Conservation (phyloP, 768 basidiomycete species). For the Paxillus ammoniavirescens region DNA sequence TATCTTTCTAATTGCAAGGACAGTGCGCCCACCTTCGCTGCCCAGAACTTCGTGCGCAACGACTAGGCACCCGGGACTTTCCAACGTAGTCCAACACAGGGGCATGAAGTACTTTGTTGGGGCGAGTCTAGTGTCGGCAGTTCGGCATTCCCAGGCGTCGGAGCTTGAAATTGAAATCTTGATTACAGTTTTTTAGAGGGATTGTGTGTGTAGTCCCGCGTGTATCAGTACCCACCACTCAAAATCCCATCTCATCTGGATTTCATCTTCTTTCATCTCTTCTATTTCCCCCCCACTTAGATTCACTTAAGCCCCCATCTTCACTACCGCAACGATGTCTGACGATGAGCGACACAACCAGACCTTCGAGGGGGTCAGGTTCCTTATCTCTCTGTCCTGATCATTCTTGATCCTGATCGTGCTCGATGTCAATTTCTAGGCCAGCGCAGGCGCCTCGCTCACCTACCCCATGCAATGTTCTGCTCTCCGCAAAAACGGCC, state of each 20-base stretch:
- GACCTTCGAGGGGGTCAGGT: conserved; percentile 74
- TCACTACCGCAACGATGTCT: conserved; percentile 56
- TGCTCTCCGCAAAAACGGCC: conserved; percentile 88
- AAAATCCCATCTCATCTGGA: conserved; percentile 24
- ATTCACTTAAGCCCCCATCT: conserved; percentile 16
- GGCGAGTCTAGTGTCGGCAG: conserved; percentile 4
- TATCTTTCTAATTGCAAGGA: too few species aligned
- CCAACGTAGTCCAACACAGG: too few species aligned
- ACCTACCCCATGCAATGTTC: conserved; percentile 95
- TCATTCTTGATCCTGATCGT: conserved; percentile 15
- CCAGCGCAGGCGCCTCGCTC: conserved; percentile 69
- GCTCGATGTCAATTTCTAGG: conserved; percentile 39
- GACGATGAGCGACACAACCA: conserved; percentile 89
- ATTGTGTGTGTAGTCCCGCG: conserved; percentile 1
- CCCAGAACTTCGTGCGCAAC: too few species aligned
- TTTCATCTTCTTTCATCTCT: conserved; percentile 29
- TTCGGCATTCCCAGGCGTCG: conserved; percentile 28
- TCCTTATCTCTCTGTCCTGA: conserved; percentile 5
- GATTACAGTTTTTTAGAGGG: conserved; percentile 26
- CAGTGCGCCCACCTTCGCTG: too few species aligned
- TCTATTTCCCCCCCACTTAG: conserved; percentile 20
- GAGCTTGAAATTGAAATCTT: conserved; percentile 39
- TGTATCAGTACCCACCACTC: conserved; percentile 4
- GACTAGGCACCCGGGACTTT: too few species aligned
- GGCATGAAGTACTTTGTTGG: too few species aligned